Base-by-base conservation (phyloP, 371 early-diverging fungal genomes). In the Lichtheimia ramosa region DNA sequence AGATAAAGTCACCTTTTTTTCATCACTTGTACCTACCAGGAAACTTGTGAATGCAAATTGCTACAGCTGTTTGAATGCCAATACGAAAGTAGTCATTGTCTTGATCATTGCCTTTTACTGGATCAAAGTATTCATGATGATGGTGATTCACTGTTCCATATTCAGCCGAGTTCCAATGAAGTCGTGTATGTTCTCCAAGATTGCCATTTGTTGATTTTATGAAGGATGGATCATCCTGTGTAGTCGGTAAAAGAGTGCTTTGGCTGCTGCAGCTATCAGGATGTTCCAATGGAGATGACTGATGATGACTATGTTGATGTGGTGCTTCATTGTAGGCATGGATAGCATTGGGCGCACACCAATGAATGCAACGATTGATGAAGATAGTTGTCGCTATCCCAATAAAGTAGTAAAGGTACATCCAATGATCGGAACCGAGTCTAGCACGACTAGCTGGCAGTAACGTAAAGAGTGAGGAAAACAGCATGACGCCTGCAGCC, bases 1-100 rank as follows among this genome's bases (percentile, higher is more conserved):
- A 27, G 46, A 40, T 20, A 48, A 16, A 20, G 15, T 3, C 18
- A 10, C 39, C 34, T 27, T 52, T 25, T 27, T 34, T n/a, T 4
- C 3, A n/a, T 27, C 21, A 21, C 7, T 23, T 8, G 12, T 51
- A 24, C 13, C 24, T 76, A 79, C 83, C 87, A 64, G 91, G 90
- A 53, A 90, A 83, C 74, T 92, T 92, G 75, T 91, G 93, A 10
- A 91, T 70, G 10, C 87, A 85, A 40, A 92, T 87, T 14, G 92
- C 90, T 21, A 90, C 72, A 7, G 91, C 90, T n/a, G 91, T 90
- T 60, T 92, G 90, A 48, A 90, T 71, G 28, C 89, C 92, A 49
- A 88, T 84, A 28, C 70, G 48, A 40, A 60, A 59, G 15, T 52
- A 54, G 50, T 59, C 53, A 21, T 54, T 43, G 2, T 69, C 63